Evolutionary conservation across 169 alveolate species (phyloP), one percentile per base, ranked within the genome.

Genomic region (Plasmodium knowlesi): DNA sequence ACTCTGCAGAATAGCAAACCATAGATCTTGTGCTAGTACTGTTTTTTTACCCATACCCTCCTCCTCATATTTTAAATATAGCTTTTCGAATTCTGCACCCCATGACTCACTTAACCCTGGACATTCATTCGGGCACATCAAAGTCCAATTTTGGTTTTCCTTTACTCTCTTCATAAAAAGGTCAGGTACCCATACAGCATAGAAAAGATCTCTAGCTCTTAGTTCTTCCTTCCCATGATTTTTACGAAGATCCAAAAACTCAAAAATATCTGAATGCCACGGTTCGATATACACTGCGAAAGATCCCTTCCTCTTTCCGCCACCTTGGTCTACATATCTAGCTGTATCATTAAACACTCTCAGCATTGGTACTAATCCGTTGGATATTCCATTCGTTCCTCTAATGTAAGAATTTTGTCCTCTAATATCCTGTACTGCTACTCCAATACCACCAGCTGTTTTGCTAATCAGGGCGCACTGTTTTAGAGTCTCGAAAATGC

Each of bases 161-260:
- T 97, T 98, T 8, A 99, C 99, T 72, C 99, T 97, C 89, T 98
- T 96, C 99, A 99, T 99, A 96, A 99, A 99, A 37, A 99, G 97
- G 93, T 99, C 99, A 0, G 99, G 99, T 16, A 99, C 97, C 99
- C 99, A 99, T 4, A 99, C 98, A 32, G 99, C 99, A 91, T 97
- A 98, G 97, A 99, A 99, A 39, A 99, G 97, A 92, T 99, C 99
- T 67, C 99, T 95, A 16, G 99, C 99, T 54, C 99, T 96, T 86
- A 97, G 96, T 96, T 99, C 99, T 93, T 99, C 99, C 92, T 98
- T 98, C 30, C 99, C 99, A 95, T 98, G 99, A 95, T 99, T 99
- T 96, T 98, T 99, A 57, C 98, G 96, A 67, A 99, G 96, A 92
- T 98, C 98, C 82, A 99, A 95, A 95, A 98, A 98, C 92, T 98